Base-by-base conservation (phyloP, 495 filamentous ascomycete genomes). In the Gamarada debralockiae region DNA sequence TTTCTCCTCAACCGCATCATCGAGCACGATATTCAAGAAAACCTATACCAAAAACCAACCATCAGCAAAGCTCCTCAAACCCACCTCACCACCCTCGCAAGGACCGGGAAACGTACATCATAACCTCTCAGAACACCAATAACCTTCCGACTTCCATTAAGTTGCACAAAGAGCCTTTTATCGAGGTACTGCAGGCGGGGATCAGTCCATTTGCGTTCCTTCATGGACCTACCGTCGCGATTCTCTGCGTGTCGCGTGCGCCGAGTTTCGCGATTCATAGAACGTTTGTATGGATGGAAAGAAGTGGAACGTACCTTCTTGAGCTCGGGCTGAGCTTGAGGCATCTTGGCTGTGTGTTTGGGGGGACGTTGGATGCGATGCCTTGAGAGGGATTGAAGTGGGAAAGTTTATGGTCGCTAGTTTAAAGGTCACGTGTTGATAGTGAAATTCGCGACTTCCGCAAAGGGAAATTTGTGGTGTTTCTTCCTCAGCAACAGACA, bases 1-100 rank as follows among this genome's bases (percentile, higher is more conserved):
- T 69, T 92, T 96, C 76, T 97, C 90, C 64, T 97, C 93, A 14
- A 95, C 86, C n/a, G 93, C 92, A 59, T 97, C 93, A 66, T 98
- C 95, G 13, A 98, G 81, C 22, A 97, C 92, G 63, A 98, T 91
- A 70, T 98, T 98, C 63, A 98, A 80, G 77, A 97, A 98, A 48
- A 97, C 91, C 93, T 98, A 67, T 36, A 17, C 27, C 27, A 29
- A 29, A 29, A 4, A 29, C 12, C 20, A 27, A 24, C 17, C 18
- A 57, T 60, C 39, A 58, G 42, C n/a, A n/a, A n/a, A n/a, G n/a
- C n/a, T n/a, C 20, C 25, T 20, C 17, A 33, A 39, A 39, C 6
- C 14, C 17, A n/a, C 17, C 5, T 39, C 13, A 5, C 14, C 5
- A 39, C 36, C 13, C 14, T 7, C 7, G 12, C 46, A 38, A n/a